Evolutionary conservation across 805 yeast genomes (phyloP), one percentile per base, ranked within the genome.

Genomic region (Nakazawaea anatomiae): DNA sequence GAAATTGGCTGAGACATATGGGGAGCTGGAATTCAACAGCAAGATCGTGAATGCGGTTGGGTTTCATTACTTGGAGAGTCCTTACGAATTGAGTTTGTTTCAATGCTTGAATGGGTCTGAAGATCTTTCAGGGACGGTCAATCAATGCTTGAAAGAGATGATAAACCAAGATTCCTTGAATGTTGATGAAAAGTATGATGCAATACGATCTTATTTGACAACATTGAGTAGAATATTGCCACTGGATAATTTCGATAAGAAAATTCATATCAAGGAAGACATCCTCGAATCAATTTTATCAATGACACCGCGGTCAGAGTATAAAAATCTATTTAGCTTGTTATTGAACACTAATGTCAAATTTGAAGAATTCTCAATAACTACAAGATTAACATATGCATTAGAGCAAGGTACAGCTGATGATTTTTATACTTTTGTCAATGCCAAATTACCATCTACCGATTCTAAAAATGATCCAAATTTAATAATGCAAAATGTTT

Each of bases 401-500:
- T 44, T 49, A 36, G 18, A 30, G 32, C 11, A 14, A 6, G 52
- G 52, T 10, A 11, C 44, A 11, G 39, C 44, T 4, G 44, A 49
- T 32, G 52, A 49, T 4, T 29, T 31, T 12, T 44, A 44, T 28
- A 40, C 45, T 7, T 44, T 49, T 39, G 5, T 49, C 29, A 44
- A 49, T 34, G 48, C 48, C 34, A 38, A 31, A 18, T 34, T 49
- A 31, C 47, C 41, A 4, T 7, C 8, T 11, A 25, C n/a, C 29
- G 40, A 42, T 7, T 27, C 51, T 6, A 42, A 43, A n/a, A 14
- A 38, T 38, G 46, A 48, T 40, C 39, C 47, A 8, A 12, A 38
- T 31, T 27, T 43, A 7, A 4, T 49, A 31, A 49, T 49, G 52
- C 18, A 44, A 40, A 30, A 49, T n/a, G 39, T 18, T 14, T 49